These are phyloP conservation scores for Auriscalpium microsporum DNA, from an alignment of 768 basidiomycete genomes.

Conservation along the genomic window DNA sequence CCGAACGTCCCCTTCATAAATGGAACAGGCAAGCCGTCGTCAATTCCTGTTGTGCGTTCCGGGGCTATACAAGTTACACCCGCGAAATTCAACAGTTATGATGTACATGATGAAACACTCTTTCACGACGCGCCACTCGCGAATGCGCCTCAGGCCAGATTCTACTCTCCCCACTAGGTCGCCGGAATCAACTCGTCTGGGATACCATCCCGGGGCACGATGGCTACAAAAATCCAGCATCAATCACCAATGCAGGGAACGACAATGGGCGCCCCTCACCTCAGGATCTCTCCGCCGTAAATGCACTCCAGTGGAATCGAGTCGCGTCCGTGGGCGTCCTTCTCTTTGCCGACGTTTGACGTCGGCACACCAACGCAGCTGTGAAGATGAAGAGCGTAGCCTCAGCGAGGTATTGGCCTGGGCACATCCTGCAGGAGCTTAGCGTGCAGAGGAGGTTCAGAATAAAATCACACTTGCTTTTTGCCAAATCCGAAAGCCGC, in stretches of 20 bases:
- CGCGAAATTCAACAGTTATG: too few relatives aligned
- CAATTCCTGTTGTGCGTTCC: too few relatives aligned
- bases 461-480: not conserved
- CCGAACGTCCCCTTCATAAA: too few relatives aligned
- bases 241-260: not conserved
- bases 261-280: not conserved
- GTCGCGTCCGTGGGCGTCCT: not conserved
- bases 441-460: not conserved
- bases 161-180: too few relatives aligned
- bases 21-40: too few relatives aligned
- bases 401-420: not conserved
- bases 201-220: not conserved
- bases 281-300: not conserved
- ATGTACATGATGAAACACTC: too few relatives aligned
- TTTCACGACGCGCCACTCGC: too few relatives aligned
- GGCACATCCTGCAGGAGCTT: not conserved
- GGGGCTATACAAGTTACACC: too few relatives aligned
- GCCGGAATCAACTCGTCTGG: too few relatives aligned
- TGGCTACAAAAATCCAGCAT: not conserved
- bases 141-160: too few relatives aligned
- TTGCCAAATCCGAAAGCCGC: slow-evolving; percentile 6
- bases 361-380: not conserved
- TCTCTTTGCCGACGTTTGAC: not conserved
- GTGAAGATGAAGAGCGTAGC: not conserved
- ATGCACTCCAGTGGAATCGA: not conserved